Evolutionary conservation across 306 rosid genomes (phyloP), one percentile per base, ranked within the genome.

Genomic region (Acacia melanoxylon): DNA sequence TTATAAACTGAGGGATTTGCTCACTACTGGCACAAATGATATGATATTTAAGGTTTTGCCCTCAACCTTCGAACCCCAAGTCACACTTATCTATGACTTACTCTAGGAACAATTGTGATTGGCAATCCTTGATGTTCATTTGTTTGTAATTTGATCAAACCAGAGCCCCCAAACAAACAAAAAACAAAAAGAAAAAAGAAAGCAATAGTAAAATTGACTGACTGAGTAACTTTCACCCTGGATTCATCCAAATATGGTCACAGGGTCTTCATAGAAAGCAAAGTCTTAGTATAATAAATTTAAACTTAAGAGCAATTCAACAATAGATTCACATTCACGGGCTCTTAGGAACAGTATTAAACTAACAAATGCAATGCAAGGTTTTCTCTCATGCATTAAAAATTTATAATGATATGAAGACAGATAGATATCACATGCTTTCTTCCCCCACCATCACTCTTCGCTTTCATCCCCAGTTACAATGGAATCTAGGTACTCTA

Each of bases 371-470:
- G 24, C 45, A 37, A 29, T 27, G 63, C 61, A 67, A 27, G 48
- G 37, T 46, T 27, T 20, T 45, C 11, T 69, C 33, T 69, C 33
- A 25, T 42, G 48, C 25, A 3, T 19, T 81, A 70, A 74, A 72
- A 17, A 4, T 52, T 52, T 52, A 52, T 52, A 51, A 52, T 52
- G 0, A 19, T 54, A 20, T 54, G 62, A 54, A 20, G 62, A 19
- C 25, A 75, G 61, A 12, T 62, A 3, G 61, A 5, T 62, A 10
- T 33, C 78, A 71, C 79, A 63, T 72, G 79, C 82, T 29, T 46
- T 42, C 58, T 49, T 22, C 41, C 59, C 56, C 74, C 33, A 17
- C 74, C 29, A 20, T 42, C 35, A 20, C 74, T 51, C 8, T 46
- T 8, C 41, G 29, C 71, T 20, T 78, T 14, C 74, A 25, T 62